These are phyloP conservation scores for Acanthamoeba lenticulata DNA, from an alignment of 208 protist genomes.

Conservation along the genomic window DNA sequence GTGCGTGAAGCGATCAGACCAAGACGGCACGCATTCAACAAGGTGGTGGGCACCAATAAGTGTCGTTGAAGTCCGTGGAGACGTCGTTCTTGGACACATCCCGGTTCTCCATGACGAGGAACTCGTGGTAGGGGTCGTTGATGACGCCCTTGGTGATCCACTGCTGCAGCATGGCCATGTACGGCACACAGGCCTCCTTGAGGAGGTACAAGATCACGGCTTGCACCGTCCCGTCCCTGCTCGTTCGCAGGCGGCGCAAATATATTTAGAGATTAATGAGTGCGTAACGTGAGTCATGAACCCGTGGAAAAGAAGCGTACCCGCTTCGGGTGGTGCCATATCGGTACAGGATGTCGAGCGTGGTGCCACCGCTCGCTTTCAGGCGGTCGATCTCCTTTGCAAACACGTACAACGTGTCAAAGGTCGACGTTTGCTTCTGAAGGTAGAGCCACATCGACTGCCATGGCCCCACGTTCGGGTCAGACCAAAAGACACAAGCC, in stretches of 20 bases:
- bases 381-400: constrained; percentile 6
- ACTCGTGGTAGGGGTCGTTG: constrained; percentile 17
- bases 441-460: constrained; percentile 46
- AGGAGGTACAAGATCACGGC: constrained; percentile 19
- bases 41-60: background rate
- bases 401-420: background rate
- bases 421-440: background rate
- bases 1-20: no score
- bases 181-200: background rate
- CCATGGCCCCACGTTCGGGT: background rate
- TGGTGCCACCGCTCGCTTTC: background rate
- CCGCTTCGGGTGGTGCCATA: constrained; percentile 33
- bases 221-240: background rate
- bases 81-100: background rate
- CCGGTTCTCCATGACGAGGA: constrained; percentile 25
- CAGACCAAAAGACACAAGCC: background rate
- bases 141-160: constrained; percentile 38
- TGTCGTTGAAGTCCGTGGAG: background rate
- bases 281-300: background rate
- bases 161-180: constrained; percentile 36
- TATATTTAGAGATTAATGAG: background rate
- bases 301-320: background rate
- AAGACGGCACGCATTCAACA: background rate
- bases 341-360: constrained; percentile 31
- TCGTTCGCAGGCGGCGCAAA: no score